Conservation (phyloP, 116 monocot genomes). For the Cymodocea nodosa region DNA sequence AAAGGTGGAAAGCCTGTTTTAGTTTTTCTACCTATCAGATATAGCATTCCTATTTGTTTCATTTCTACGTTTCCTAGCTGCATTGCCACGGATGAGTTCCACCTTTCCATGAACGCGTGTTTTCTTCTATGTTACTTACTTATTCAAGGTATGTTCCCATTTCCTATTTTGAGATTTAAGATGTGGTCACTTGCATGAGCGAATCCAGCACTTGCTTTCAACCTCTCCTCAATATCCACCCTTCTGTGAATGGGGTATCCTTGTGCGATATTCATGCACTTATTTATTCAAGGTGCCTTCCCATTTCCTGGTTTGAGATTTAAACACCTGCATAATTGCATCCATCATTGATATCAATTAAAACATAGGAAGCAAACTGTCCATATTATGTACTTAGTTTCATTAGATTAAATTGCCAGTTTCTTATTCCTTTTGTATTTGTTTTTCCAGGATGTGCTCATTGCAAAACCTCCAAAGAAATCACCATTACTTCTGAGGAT, state of each 20-base stretch:
- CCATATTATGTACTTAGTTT: not conserved
- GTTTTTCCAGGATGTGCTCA: slow-evolving; percentile 10
- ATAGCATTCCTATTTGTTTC: no score
- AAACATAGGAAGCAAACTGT: not conserved
- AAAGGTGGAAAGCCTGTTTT: no score
- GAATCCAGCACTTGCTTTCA: not conserved
- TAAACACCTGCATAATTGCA: not conserved
- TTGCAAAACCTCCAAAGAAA: slow-evolving; percentile 20
- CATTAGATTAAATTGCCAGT: not conserved
- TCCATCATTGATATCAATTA: not conserved
- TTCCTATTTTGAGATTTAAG: not conserved
- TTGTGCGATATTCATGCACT: no score
- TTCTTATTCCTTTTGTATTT: not conserved
- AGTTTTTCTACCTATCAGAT: no score
- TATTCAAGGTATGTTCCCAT: not conserved
- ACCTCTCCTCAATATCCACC: no score
- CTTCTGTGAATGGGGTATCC: no score
- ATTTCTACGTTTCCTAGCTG: no score
- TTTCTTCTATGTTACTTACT: not conserved
- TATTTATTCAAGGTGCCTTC: no score
- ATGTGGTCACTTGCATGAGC: not conserved
- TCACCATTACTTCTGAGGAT: slow-evolving; percentile 31
- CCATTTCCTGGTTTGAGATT: not conserved
- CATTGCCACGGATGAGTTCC: no score
- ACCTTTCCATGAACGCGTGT: no score